Base-by-base conservation (phyloP, 805 yeast species). In the Candida mattraensis region DNA sequence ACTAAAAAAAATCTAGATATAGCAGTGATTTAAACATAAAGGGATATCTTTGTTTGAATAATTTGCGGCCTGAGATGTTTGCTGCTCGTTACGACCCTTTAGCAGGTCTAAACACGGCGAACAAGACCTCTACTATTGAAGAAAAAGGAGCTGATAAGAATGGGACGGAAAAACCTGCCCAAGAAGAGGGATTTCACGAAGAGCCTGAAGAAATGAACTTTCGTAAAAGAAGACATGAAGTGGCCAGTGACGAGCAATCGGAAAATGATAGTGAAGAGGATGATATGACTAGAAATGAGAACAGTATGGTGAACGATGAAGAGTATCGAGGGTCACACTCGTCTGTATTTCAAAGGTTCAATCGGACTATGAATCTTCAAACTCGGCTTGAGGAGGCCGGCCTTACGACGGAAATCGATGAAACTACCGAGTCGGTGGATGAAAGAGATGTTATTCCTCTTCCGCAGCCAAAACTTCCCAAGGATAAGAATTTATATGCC, bases 391-490 rank as follows among this genome's bases (percentile, higher is more conserved):
- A 32, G 18, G 42, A 45, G 8, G 38, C 40, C 5, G 55, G 42
- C 8, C 30, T 34, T 7, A 47, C 45, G 0, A 40, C 39, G 4
- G 47, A 31, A 7, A 48, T 44, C 4, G 51, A 40, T 10, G 54
- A 47, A 3, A 55, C 50, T 7, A 55, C 48, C 5, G 60, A 56
- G n/a, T 53, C 44, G 3, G 42, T 42, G 2, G 66, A 60, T 18
- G 40, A 45, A 14, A 70, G 63, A 50, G 70, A 63, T 28, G 58
- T 91, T 25, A 80, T 73, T 5, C 94, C 96, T 13, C 63, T 91
- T 26, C 97, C 98, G 1, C 96, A 87, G 58, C 95, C 95, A 0
- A 78, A 66, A 21, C 61, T 80, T 18, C 87, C 86, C 3, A 63
- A 65, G 37, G 83, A 79, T 47, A 56, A 58, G 28, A 58, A 55